Conservation (phyloP, 2,329 filamentous ascomycete species). For the Fusarium robinianum region DNA sequence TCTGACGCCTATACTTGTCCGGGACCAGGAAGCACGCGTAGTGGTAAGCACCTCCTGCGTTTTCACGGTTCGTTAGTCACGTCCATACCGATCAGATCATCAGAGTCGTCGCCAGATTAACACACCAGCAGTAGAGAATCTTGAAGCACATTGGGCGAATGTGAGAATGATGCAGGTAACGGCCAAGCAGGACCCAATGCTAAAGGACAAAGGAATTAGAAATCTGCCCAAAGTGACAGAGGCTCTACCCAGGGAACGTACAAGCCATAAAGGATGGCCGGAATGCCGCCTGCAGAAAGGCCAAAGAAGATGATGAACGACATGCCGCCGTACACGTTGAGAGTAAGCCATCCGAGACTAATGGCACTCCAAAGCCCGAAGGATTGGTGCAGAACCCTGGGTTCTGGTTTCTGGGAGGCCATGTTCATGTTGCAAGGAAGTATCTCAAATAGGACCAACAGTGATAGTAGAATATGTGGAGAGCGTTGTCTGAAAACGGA, state of each 20-base stretch:
- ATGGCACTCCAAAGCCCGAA: conserved; percentile 2
- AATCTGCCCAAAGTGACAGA: background rate
- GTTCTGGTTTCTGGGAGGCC: too few species aligned
- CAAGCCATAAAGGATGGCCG: conserved; percentile 7
- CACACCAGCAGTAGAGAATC: conserved; percentile 6
- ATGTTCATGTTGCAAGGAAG: too few species aligned
- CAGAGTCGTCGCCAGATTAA: background rate
- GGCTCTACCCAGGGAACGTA: background rate
- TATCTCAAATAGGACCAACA: too few species aligned
- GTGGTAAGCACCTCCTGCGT: conserved; percentile 11
- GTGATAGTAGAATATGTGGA: too few species aligned
- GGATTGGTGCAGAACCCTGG: too few species aligned
- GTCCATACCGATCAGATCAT: too few species aligned
- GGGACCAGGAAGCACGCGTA: conserved; percentile 1
- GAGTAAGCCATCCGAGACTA: conserved; percentile 1
- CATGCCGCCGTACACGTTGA: conserved; percentile 8
- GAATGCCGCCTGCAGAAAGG: conserved; percentile 5
- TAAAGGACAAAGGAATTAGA: background rate
- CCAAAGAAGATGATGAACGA: conserved; percentile 8
- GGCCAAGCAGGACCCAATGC: background rate
- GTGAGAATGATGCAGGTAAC: conserved; percentile 1
- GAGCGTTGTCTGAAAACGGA: too few species aligned
- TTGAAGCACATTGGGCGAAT: conserved; percentile 5
- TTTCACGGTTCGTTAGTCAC: too few species aligned
- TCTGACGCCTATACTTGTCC: conserved; percentile 1